These are phyloP conservation scores for Torulaspora quercuum DNA, from an alignment of 805 yeast species.

Conservation along the genomic window DNA sequence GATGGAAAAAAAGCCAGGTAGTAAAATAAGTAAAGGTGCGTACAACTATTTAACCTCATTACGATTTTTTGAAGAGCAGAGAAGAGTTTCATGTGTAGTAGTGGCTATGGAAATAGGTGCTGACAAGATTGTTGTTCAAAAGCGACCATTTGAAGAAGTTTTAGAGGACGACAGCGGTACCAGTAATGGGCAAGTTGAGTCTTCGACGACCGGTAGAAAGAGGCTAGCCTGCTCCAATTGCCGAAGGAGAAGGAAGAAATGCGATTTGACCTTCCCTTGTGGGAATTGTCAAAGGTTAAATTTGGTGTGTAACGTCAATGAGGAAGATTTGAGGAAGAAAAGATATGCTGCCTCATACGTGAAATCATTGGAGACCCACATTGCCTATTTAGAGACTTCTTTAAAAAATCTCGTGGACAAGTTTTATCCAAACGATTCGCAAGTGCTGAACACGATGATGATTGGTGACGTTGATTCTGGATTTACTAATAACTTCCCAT, in stretches of 20 bases:
- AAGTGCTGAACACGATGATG: constrained; percentile 21
- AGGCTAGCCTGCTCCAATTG: constrained; percentile 37
- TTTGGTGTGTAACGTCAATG: constrained; percentile 46
- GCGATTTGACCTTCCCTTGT: constrained; percentile 50
- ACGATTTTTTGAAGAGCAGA: neutral
- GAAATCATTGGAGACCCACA: constrained; percentile 40
- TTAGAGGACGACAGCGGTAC: neutral
- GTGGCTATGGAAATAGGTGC: constrained; percentile 7
- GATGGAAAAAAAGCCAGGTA: neutral
- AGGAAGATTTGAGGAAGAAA: constrained; percentile 49
- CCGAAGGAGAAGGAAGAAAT: constrained; percentile 42
- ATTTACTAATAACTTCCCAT: constrained; percentile 2
- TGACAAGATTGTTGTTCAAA: constrained; percentile 4
- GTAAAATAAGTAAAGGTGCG: neutral
- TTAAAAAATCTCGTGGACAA: constrained; percentile 26
- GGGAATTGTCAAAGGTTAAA: constrained; percentile 44
- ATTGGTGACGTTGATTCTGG: constrained; percentile 23
- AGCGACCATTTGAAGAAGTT: constrained; percentile 3
- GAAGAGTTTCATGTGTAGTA: constrained; percentile 3
- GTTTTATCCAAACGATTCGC: constrained; percentile 21
- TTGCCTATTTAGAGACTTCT: constrained; percentile 30
- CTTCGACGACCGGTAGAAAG: constrained; percentile 21
- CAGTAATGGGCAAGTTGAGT: neutral
- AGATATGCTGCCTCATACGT: constrained; percentile 51
- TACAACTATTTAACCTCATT: too few species aligned